Conservation (phyloP, 345 rosid species). For the Schrenkiella parvula region DNA sequence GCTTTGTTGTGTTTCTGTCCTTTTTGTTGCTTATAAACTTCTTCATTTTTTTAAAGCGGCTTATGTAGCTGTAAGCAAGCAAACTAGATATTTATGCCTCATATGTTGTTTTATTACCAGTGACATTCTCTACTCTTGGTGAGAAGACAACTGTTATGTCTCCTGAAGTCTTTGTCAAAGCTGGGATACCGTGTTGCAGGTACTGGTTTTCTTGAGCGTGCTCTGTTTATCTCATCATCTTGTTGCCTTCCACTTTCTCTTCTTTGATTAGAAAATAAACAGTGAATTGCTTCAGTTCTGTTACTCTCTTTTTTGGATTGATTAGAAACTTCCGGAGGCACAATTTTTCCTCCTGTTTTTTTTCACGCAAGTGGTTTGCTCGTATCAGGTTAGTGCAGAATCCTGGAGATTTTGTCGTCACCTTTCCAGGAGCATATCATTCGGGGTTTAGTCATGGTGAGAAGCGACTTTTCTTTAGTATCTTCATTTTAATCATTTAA, state of each 20-base stretch:
- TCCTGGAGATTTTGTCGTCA: slow-evolving; percentile 92
- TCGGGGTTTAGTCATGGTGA: slow-evolving; percentile 98
- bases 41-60: background rate
- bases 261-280: background rate
- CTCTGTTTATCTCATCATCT: slow-evolving; percentile 20
- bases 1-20: slow-evolving; percentile 2
- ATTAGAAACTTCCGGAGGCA: background rate
- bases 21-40: background rate
- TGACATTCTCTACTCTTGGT: slow-evolving; percentile 83
- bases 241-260: background rate
- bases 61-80: background rate
- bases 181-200: slow-evolving; percentile 99
- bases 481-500: background rate
- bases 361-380: background rate
- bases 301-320: background rate
- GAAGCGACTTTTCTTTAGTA: slow-evolving; percentile 3
- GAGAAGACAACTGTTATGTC: slow-evolving; percentile 98
- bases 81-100: slow-evolving; percentile 9
- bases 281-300: background rate
- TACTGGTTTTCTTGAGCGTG: slow-evolving; percentile 31
- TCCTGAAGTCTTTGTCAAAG: slow-evolving; percentile 85
- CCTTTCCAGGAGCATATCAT: slow-evolving; percentile 99
- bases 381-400: slow-evolving; percentile 82
- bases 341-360: background rate
- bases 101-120: slow-evolving; percentile 36